phyloP scores from a whole-genome alignment of 2,329 filamentous ascomycete genomes.

The Venturia oleaginea region DNA sequence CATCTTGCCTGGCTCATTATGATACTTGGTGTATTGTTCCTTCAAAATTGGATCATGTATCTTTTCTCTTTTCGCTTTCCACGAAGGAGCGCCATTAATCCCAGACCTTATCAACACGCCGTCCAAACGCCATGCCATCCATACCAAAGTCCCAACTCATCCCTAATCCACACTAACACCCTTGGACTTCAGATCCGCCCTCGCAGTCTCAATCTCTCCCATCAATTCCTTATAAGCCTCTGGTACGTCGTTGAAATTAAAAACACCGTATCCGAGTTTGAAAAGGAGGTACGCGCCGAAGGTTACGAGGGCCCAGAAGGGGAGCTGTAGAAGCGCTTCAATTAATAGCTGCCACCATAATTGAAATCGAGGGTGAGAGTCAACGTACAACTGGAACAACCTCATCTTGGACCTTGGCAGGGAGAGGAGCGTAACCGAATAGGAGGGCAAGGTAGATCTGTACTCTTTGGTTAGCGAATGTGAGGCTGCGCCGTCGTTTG shows the following conservation, averaged over 20 bases:
- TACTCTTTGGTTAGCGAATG: slow-evolving; percentile 18
- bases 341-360: too few species aligned
- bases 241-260: slow-evolving; percentile 95
- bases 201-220: slow-evolving; percentile 70
- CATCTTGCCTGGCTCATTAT: too few species aligned
- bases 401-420: slow-evolving; percentile 67
- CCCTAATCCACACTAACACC: slow-evolving; percentile 69
- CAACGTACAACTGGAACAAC: slow-evolving; percentile 77
- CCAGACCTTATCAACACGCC: background rate
- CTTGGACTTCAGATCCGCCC: slow-evolving; percentile 60
- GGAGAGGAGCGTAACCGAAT: slow-evolving; percentile 74
- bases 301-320: slow-evolving; percentile 83
- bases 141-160: slow-evolving; percentile 15
- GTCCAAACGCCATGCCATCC: slow-evolving; percentile 9
- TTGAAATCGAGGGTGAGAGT: background rate
- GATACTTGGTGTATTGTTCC: background rate
- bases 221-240: slow-evolving; percentile 84
- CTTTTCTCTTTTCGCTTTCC: background rate
- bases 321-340: slow-evolving; percentile 50
- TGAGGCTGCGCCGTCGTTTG: background rate
- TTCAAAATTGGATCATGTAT: background rate
- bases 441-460: slow-evolving; percentile 86
- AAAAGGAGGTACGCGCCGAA: slow-evolving; percentile 89
- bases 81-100: background rate
- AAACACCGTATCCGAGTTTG: slow-evolving; percentile 82